A percentile compares a stretch with the other conserved stretches of the same genome.
Evolutionary conservation across 768 basidiomycete genomes (phyloP).

Genomic region (Leucogyrophana mollusca): DNA sequence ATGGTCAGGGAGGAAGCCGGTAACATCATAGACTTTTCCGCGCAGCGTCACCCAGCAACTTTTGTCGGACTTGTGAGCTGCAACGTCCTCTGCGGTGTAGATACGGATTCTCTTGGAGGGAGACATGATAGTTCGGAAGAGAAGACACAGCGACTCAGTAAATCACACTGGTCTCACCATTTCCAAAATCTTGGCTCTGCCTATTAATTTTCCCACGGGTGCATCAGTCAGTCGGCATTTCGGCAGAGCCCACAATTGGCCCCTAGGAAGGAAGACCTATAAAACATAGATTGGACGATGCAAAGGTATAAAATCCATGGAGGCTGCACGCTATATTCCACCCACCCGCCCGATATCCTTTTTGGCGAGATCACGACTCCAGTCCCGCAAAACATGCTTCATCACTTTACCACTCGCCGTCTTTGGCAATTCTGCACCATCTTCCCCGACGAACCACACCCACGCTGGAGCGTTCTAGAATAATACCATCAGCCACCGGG

Average conservation of each 20-base stretch:
- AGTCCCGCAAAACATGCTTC: constrained; percentile 74
- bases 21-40: constrained; percentile 89
- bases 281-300: too few species aligned
- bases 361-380: constrained; percentile 58
- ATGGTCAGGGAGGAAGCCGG: constrained; percentile 81
- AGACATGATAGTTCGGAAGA: constrained; percentile 44
- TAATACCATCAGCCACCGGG: constrained; percentile 5
- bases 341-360: constrained; percentile 38
- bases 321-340: not conserved
- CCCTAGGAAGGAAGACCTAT: too few species aligned
- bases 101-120: constrained; percentile 63
- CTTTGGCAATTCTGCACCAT: constrained; percentile 68
- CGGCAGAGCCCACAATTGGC: not conserved
- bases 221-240: not conserved
- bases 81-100: constrained; percentile 74
- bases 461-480: constrained; percentile 72
- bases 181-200: not conserved
- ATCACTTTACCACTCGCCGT: constrained; percentile 86
- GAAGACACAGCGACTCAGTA: constrained; percentile 5
- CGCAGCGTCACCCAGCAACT: constrained; percentile 84
- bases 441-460: constrained; percentile 83
- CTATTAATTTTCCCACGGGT: not conserved
- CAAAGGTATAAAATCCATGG: not conserved
- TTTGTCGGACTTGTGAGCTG: constrained; percentile 49
- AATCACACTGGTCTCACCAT: not conserved